phyloP scores from a whole-genome alignment of 805 yeast species.

The Saccharomyces jurei region DNA sequence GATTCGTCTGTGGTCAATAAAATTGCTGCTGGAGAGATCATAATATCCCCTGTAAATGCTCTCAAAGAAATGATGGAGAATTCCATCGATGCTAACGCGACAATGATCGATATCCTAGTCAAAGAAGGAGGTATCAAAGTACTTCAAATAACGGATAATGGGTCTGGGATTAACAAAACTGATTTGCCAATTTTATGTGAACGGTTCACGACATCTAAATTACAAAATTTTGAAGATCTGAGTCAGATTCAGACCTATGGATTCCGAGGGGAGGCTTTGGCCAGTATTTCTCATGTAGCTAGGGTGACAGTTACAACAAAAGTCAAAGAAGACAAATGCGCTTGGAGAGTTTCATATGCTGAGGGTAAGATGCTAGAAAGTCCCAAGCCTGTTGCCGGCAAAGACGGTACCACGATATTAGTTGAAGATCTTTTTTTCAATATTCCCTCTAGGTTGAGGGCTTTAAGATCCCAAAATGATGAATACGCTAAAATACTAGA shows the following conservation, averaged over 20 bases:
- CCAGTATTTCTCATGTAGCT: conserved; percentile 86
- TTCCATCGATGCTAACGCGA: conserved; percentile 77
- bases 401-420: conserved; percentile 71
- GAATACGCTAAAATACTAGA: conserved; percentile 75
- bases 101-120: conserved; percentile 67
- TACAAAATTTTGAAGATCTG: conserved; percentile 67
- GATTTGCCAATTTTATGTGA: conserved; percentile 80
- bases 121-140: conserved; percentile 88
- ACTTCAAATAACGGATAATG: conserved; percentile 84
- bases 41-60: conserved; percentile 89
- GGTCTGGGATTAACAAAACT: conserved; percentile 64
- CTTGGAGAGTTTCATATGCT: conserved; percentile 59
- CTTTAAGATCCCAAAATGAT: conserved; percentile 58
- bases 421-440: conserved; percentile 90
- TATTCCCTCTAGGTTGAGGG: conserved; percentile 65
- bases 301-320: conserved; percentile 76
- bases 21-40: conserved; percentile 96
- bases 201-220: conserved; percentile 86
- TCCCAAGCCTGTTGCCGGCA: conserved; percentile 78
- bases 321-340: conserved; percentile 50
- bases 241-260: conserved; percentile 72
- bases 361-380: conserved; percentile 54
- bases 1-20: conserved; percentile 71
- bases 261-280: conserved; percentile 93
- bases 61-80: conserved; percentile 88